Evolutionary conservation across 2,329 filamentous ascomycete genomes (phyloP), one percentile per base, ranked within the genome.

Genomic region (Fusarium coffeatum): DNA sequence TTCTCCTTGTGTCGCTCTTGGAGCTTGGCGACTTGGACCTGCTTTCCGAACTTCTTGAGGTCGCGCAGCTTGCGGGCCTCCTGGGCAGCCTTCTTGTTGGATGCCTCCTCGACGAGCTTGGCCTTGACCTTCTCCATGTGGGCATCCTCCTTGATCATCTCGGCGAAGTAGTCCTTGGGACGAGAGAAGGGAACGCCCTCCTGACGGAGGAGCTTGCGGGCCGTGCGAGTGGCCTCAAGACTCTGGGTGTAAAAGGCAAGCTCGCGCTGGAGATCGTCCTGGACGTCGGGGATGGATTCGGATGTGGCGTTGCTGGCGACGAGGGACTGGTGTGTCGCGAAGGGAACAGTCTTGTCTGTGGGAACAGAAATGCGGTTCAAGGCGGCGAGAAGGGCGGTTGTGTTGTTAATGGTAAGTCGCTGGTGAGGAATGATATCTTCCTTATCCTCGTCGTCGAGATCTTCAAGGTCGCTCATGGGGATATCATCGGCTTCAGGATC

Each of bases 31-130:
- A 97, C 89, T 85, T 99, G 96, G 55, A 98, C 96, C 80, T 97
- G 93, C 85, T 99, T 99, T 79, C 96, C 96, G 79, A 98, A 99
- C 84, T 98, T 99, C 90, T 98, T 98, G 76, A 98, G 86, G 80
- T 99, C 96, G 69, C 96, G 88, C 84, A 95, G 91, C 83, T 94
- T 94, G 79, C 94, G 89, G 9, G 96, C 96, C 81, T 99, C 96
- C 25, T 92, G 90, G 28, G 93, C 88, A 1, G 96, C 95, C 85
- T 97, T 97, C 87, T 97, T 97, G 66, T 89, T 86, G 13, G 95
- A 93, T 1, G 95, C 96, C 77, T 97, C 93, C 76, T 98, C 94
- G 68, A 97, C 87, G 76, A 98, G 85, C 86, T 97, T 97, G 77
- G 91, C 89, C 86, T 97, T 97, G 79, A 99, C 93, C 86, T 93